These are phyloP conservation scores for Phaseolus lunatus DNA, from an alignment of 306 rosid genomes.

Conservation along the genomic window DNA sequence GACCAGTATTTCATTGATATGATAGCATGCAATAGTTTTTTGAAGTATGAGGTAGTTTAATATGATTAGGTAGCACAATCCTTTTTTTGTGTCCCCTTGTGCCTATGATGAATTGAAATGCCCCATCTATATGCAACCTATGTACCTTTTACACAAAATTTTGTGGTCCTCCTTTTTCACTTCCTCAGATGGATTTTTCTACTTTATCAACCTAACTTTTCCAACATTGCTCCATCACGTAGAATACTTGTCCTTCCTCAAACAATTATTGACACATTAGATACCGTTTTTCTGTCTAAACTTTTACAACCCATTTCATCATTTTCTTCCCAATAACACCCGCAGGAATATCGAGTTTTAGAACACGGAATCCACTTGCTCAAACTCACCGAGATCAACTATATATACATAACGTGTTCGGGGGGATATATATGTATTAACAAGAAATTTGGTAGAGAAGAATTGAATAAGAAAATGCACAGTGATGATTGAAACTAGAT, in stretches of 20 bases:
- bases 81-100: background rate
- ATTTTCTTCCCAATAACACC: background rate
- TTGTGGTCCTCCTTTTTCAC: slow-evolving; percentile 31
- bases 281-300: slow-evolving; percentile 16
- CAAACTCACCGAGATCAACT: too few species aligned
- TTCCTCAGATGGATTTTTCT: slow-evolving; percentile 1
- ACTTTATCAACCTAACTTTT: slow-evolving; percentile 22
- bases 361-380: too few species aligned
- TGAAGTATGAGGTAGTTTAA: background rate
- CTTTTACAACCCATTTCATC: background rate
- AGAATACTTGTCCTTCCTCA: slow-evolving; percentile 11
- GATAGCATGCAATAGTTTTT: background rate
- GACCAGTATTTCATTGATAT: background rate
- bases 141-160: background rate
- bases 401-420: too few species aligned
- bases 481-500: too few species aligned
- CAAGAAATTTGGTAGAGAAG: too few species aligned
- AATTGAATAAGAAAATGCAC: too few species aligned
- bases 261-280: slow-evolving; percentile 13
- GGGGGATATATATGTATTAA: too few species aligned
- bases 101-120: slow-evolving; percentile 5
- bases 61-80: slow-evolving; percentile 7
- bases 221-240: background rate
- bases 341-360: slow-evolving; percentile 1
- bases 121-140: background rate